phyloP scores from a whole-genome alignment of 106 monocot species.

The Gastrodia elata region DNA sequence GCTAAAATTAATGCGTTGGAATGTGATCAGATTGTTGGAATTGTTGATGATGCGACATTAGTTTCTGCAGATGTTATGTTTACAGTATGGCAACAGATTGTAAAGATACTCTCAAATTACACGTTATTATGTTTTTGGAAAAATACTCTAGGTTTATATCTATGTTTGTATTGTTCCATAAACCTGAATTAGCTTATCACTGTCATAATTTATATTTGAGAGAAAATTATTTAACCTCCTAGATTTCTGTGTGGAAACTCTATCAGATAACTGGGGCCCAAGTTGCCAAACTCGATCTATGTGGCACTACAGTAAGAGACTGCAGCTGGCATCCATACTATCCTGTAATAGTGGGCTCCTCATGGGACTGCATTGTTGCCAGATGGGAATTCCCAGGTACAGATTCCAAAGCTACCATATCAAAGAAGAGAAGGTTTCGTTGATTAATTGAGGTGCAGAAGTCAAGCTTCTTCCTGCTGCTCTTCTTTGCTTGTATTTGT shows the following conservation, averaged over 20 bases:
- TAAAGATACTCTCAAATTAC: too few species aligned
- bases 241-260: background rate
- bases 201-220: background rate
- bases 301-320: conserved; percentile 36
- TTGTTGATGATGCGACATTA: too few species aligned
- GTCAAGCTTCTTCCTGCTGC: background rate
- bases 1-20: too few species aligned
- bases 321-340: conserved; percentile 59
- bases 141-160: too few species aligned
- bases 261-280: conserved; percentile 40
- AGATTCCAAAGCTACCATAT: conserved; percentile 12
- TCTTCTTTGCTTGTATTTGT: background rate
- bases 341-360: conserved; percentile 47
- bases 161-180: too few species aligned
- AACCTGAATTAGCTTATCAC: too few species aligned
- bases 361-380: conserved; percentile 46
- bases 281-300: conserved; percentile 31
- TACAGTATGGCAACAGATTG: too few species aligned
- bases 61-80: too few species aligned
- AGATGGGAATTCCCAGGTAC: conserved; percentile 49
- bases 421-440: background rate
- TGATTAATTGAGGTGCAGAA: background rate
- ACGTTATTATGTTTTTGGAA: too few species aligned
- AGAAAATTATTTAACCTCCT: background rate
- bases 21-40: too few species aligned